Base-by-base conservation (phyloP, 1,284 basidiomycete species). In the Tylopilus orsonianus region DNA sequence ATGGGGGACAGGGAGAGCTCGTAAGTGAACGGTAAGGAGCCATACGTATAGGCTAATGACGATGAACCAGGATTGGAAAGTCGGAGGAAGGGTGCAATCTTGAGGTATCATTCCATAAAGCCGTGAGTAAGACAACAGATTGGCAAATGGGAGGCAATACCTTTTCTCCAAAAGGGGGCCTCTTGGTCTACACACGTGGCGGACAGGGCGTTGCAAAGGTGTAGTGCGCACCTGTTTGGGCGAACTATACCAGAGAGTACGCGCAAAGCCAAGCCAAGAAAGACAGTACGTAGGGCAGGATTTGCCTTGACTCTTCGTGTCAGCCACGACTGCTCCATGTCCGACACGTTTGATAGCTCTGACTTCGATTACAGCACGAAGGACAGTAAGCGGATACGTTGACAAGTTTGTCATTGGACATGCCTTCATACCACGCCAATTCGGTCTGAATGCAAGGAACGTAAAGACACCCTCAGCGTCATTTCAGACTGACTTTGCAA, bases 41-140 rank as follows among this genome's bases (percentile, higher is more conserved):
- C 95, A 93, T 47, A 98, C 75, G 69, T 99, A 94, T 33, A 98
- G 77, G 55, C 96, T 93, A n/a, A n/a, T n/a, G n/a, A n/a, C n/a
- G n/a, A n/a, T n/a, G n/a, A n/a, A n/a, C n/a, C n/a, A n/a, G n/a
- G n/a, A n/a, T n/a, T n/a, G n/a, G n/a, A n/a, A n/a, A n/a, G n/a
- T n/a, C n/a, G n/a, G n/a, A n/a, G n/a, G n/a, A n/a, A n/a, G n/a
- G n/a, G n/a, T n/a, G n/a, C n/a, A n/a, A n/a, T n/a, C n/a, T n/a
- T n/a, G n/a, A 19, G 3, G 12, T 1, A 9, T 12, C 8, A 10
- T 49, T 34, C n/a, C 26, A 9, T 20, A 13, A n/a, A 41, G 7
- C 19, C 9, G 24, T 54, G 19, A 51, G 49, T 20, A 16, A 8
- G n/a, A n/a, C n/a, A n/a, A 20, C 13, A 41, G 30, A 41, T 41